phyloP scores from a whole-genome alignment of 768 basidiomycete species.

The Daedalea quercina region DNA sequence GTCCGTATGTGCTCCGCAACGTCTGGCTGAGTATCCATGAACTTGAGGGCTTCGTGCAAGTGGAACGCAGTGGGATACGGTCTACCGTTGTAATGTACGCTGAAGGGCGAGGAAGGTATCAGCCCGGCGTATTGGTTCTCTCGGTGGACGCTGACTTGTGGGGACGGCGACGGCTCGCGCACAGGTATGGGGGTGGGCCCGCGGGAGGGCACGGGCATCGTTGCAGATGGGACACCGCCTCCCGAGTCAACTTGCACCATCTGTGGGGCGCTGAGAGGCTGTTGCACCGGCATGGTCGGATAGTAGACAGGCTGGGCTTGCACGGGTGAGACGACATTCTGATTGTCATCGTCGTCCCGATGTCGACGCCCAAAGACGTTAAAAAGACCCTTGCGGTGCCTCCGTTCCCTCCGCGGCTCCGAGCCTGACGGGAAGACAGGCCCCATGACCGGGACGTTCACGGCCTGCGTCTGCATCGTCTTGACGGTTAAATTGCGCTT shows the following conservation, averaged over 20 bases:
- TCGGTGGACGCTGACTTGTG: conserved; percentile 14
- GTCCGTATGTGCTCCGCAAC: conserved; percentile 52
- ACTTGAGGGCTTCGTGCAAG: conserved; percentile 73
- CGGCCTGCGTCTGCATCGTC: neutral
- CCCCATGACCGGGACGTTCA: neutral
- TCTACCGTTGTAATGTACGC: conserved; percentile 46
- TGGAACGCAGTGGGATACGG: conserved; percentile 67
- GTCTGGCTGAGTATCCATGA: conserved; percentile 39
- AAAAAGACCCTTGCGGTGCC: conserved; percentile 1
- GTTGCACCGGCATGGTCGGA: conserved; percentile 5
- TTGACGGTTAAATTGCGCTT: conserved; percentile 1
- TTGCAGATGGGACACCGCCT: neutral
- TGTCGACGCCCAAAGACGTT: conserved; percentile 4
- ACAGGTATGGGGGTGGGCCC: conserved; percentile 7
- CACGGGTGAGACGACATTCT: conserved; percentile 4
- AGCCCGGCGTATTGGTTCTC: conserved; percentile 36
- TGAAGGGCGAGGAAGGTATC: conserved; percentile 61
- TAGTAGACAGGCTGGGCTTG: conserved; percentile 11
- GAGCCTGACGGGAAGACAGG: neutral
- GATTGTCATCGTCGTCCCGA: conserved; percentile 20
- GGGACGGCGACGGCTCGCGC: conserved; percentile 35
- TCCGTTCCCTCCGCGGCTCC: neutral
- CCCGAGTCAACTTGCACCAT: neutral
- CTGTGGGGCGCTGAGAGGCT: neutral
- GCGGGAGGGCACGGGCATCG: conserved; percentile 10